Base-by-base conservation (phyloP, 306 rosid species). In the Cucumis sativus region DNA sequence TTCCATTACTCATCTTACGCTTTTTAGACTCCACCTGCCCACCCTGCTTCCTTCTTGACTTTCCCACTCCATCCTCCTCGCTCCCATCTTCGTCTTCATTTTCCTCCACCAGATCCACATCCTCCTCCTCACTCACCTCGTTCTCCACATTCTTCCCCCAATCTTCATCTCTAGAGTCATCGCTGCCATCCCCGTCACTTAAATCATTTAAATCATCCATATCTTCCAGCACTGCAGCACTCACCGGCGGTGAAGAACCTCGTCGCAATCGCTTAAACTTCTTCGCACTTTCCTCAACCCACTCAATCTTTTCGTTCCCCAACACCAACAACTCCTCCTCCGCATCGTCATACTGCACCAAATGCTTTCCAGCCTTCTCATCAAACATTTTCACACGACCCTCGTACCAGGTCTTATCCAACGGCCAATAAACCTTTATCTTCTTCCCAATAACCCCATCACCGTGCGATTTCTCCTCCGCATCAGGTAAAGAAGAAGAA, bases 371-470 rank as follows among this genome's bases (percentile, higher is more conserved):
- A 4, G 82, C 80, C 6, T 54, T 37, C 20, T 58, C 75, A 56
- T 88, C 85, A 30, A 88, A 95, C 1, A 85, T 80, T 67, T 85
- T 90, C 74, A 95, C 88, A 20, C 28, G 18, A 8, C 98, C 98
- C 83, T 89, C 88, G 80, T 92, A 95, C 97, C 98, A 95, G 40
- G 84, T 79, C 59, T 88, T 64, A 70, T 92, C 98, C 78, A 88
- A 43, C 25, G 98, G 93, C 98, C 97, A 89, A 71, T 82, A 90
- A 41, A 92, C 93, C 87, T 78, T 95, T 68, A 95, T 74, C 85
- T 88, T 86, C 87, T 78, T 87, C 16, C 96, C 98, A 4, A 92
- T 85, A 21, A 76, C 87, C 69, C 87, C 96, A n/a, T 58, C 41
- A 1, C 88, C 84, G 71, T 63, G 75, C 51, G 69, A 70, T 52